Conservation (phyloP, 2,329 filamentous ascomycete species). For the Fusarium sp. region DNA sequence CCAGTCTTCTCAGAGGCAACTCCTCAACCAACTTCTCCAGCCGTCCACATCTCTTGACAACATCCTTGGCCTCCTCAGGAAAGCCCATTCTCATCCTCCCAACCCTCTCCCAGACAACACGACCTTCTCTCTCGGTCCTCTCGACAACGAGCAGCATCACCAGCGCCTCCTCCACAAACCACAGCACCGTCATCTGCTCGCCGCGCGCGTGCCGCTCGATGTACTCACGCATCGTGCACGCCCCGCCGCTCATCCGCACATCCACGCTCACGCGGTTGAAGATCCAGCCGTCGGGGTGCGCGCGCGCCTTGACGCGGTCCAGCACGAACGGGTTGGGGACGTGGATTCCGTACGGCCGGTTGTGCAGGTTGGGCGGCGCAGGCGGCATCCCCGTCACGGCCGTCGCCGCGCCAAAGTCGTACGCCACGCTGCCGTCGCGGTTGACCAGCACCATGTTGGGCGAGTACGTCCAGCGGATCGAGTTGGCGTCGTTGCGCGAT, state of each 20-base stretch:
- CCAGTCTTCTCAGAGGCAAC: conserved; percentile 51
- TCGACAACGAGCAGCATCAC: conserved; percentile 53
- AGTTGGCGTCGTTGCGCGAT: conserved; percentile 51
- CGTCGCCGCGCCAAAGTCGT: conserved; percentile 48
- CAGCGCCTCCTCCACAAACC: conserved; percentile 53
- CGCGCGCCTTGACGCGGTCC: conserved; percentile 52
- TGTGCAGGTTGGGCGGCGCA: conserved; percentile 41
- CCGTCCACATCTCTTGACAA: conserved; percentile 48
- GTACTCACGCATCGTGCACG: conserved; percentile 50
- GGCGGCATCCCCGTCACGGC: conserved; percentile 30
- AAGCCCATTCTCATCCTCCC: conserved; percentile 55
- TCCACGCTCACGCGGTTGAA: conserved; percentile 54
- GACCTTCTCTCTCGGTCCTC: conserved; percentile 33
- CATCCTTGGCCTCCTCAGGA: conserved; percentile 51
- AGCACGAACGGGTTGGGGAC: conserved; percentile 52
- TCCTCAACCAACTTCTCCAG: conserved; percentile 51
- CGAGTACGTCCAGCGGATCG: conserved; percentile 52
- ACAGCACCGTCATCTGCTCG: conserved; percentile 54
- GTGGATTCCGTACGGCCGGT: conserved; percentile 49
- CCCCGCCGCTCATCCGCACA: conserved; percentile 50
- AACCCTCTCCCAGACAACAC: conserved; percentile 51
- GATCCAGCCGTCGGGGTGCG: conserved; percentile 51
- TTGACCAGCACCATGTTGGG: conserved; percentile 50
- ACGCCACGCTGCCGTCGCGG: conserved; percentile 49
- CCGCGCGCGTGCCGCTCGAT: conserved; percentile 52